phyloP scores from a whole-genome alignment of 768 basidiomycete genomes.

The Russula emetica region DNA sequence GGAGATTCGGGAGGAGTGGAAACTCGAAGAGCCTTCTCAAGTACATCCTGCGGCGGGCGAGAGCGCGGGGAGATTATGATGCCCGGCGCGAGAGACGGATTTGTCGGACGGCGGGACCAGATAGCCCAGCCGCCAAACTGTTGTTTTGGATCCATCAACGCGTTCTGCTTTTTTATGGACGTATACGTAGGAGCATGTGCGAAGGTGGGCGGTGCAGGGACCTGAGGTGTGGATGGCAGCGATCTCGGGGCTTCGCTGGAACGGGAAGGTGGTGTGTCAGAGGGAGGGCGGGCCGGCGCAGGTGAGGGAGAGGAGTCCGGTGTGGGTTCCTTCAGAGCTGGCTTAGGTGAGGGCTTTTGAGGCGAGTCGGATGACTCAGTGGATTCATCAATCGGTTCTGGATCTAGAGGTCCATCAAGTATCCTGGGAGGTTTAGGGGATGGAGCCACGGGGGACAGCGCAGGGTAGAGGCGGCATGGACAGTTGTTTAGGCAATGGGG shows the following conservation, averaged over 20 bases:
- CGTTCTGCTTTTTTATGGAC: background rate
- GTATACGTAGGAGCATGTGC: constrained; percentile 1
- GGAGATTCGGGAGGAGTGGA: constrained; percentile 44
- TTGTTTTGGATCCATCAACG: constrained; percentile 1
- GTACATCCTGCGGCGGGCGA: constrained; percentile 55
- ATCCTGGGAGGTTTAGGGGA: constrained; percentile 22
- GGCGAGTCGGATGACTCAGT: background rate
- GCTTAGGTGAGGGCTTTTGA: constrained; percentile 1
- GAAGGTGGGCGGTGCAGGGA: background rate
- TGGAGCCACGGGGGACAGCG: constrained; percentile 22
- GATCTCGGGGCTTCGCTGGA: constrained; percentile 14
- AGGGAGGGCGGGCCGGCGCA: background rate
- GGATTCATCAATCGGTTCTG: constrained; percentile 11
- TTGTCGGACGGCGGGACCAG: constrained; percentile 66
- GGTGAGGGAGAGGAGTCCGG: constrained; percentile 2
- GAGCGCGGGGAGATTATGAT: constrained; percentile 67
- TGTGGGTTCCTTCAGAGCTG: background rate
- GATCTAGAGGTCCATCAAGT: constrained; percentile 23
- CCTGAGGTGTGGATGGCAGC: constrained; percentile 8
- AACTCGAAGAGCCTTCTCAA: constrained; percentile 51
- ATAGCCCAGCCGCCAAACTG: constrained; percentile 47
- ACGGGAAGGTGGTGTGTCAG: constrained; percentile 1
- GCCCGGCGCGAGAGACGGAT: constrained; percentile 61
- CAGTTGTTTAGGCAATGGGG: constrained; percentile 61
- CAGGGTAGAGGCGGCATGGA: constrained; percentile 43